These are phyloP conservation scores for Lasiodiplodia sp. DNA, from an alignment of 2,329 filamentous ascomycete species.

Conservation along the genomic window DNA sequence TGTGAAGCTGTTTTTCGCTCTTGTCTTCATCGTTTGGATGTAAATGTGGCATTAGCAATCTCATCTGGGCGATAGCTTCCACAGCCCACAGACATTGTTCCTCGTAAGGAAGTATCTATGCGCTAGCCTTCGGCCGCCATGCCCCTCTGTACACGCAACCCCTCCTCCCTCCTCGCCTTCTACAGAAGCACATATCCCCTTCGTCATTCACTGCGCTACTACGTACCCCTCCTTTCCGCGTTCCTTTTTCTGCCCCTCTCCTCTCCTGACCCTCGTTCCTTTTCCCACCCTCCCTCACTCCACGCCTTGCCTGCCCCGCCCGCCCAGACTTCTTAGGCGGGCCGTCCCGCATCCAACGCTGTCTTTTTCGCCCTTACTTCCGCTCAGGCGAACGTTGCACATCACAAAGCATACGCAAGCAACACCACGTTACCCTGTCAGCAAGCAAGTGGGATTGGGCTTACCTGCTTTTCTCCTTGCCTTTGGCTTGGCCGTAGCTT, in stretches of 20 bases:
- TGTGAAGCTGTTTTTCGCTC: too few relatives aligned
- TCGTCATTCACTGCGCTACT: not conserved
- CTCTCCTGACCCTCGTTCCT: constrained; percentile 1
- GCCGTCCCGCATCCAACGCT: constrained; percentile 1
- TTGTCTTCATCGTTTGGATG: too few relatives aligned
- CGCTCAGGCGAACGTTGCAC: constrained; percentile 10
- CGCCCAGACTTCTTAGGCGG: not conserved
- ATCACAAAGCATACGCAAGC: not conserved
- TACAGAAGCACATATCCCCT: not conserved
- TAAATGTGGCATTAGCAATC: too few relatives aligned
- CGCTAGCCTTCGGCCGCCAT: too few relatives aligned
- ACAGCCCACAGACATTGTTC: too few relatives aligned
- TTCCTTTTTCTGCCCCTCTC: not conserved
- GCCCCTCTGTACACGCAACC: not conserved
- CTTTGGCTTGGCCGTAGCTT: not conserved
- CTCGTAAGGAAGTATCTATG: too few relatives aligned
- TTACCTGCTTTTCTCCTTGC: not conserved
- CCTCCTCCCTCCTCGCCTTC: not conserved
- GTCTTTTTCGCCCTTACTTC: constrained; percentile 6
- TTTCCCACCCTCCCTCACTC: not conserved
- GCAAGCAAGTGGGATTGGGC: not conserved
- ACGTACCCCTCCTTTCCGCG: not conserved
- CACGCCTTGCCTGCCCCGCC: not conserved
- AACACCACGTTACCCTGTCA: not conserved
- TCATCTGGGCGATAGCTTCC: too few relatives aligned